A percentile compares a stretch with the other conserved stretches of the same genome.
Conservation (phyloP, 1,284 basidiomycete species). For the Austropuccinia psidii region DNA sequence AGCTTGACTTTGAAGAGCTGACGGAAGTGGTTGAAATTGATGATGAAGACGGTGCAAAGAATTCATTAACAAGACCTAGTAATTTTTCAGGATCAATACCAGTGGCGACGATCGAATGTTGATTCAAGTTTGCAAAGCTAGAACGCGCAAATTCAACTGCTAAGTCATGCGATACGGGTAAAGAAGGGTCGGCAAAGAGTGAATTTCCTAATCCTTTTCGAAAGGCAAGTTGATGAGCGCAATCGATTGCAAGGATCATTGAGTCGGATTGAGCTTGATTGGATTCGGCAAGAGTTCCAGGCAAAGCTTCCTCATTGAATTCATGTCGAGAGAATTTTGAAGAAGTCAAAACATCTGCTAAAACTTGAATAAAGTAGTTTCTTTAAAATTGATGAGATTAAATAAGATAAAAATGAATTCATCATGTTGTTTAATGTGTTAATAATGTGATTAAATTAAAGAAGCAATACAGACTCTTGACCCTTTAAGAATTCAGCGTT, state of each 20-base stretch:
- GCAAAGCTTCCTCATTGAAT: conserved; percentile 73
- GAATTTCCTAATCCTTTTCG: conserved; percentile 79
- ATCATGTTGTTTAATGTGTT: neutral
- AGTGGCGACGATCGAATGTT: conserved; percentile 75
- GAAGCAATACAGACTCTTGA: conserved; percentile 70
- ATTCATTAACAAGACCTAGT: conserved; percentile 62
- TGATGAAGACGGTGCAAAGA: conserved; percentile 54
- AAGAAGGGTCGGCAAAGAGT: conserved; percentile 68
- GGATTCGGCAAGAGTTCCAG: conserved; percentile 64
- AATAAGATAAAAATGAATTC: neutral
- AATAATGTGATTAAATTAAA: neutral
- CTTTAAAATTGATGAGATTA: conserved; percentile 50
- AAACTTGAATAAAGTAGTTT: conserved; percentile 73
- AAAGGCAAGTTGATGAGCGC: conserved; percentile 81
- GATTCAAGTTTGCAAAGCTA: conserved; percentile 62
- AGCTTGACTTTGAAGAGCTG: conserved; percentile 53
- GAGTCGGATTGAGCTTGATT: conserved; percentile 59
- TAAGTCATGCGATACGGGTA: conserved; percentile 59
- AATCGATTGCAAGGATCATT: conserved; percentile 62
- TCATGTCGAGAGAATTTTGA: conserved; percentile 78
- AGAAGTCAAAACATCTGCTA: conserved; percentile 72
- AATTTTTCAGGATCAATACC: conserved; percentile 69
- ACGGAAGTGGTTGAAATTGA: conserved; percentile 51
- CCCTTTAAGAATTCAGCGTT: conserved; percentile 92
- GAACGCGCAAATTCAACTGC: conserved; percentile 64